phyloP scores from a whole-genome alignment of 768 basidiomycete species.

The Russula emetica region DNA sequence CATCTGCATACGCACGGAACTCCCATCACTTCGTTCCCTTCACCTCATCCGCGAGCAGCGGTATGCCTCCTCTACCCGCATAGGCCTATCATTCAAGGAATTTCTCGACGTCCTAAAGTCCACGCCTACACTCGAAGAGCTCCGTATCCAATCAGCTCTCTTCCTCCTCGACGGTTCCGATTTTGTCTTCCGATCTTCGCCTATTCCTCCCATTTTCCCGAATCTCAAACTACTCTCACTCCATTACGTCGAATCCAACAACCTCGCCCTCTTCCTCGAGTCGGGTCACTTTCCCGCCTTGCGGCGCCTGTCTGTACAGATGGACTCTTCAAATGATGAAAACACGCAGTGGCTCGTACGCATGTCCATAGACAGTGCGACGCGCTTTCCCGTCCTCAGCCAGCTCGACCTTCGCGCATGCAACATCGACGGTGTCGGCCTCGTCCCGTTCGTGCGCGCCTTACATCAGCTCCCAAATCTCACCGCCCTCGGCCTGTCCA shows the following conservation, averaged over 20 bases:
- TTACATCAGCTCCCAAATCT: conserved; percentile 33
- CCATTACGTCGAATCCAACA: conserved; percentile 32
- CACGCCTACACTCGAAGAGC: conserved; percentile 29
- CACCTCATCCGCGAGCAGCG: conserved; percentile 33
- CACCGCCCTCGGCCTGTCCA: conserved; percentile 32
- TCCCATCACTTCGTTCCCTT: conserved; percentile 30
- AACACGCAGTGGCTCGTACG: conserved; percentile 34
- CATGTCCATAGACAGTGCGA: conserved; percentile 26
- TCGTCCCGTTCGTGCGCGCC: conserved; percentile 34
- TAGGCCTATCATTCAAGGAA: conserved; percentile 32
- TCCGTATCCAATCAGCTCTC: conserved; percentile 30
- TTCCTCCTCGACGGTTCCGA: conserved; percentile 32
- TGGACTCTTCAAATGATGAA: conserved; percentile 31
- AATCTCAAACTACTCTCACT: conserved; percentile 29
- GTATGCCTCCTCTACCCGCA: conserved; percentile 29
- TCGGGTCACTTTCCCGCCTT: conserved; percentile 31
- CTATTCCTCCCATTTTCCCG: conserved; percentile 26
- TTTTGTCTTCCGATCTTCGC: conserved; percentile 30
- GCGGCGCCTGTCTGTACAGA: conserved; percentile 30
- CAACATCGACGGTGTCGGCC: conserved; percentile 33
- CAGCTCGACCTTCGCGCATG: conserved; percentile 34
- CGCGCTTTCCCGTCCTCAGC: conserved; percentile 30
- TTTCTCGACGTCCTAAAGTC: conserved; percentile 26
- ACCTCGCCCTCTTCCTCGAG: conserved; percentile 34
- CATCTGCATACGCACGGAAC: conserved; percentile 30